Conservation (phyloP, 2,329 filamentous ascomycete genomes). For the Colletotrichum graminicola region DNA sequence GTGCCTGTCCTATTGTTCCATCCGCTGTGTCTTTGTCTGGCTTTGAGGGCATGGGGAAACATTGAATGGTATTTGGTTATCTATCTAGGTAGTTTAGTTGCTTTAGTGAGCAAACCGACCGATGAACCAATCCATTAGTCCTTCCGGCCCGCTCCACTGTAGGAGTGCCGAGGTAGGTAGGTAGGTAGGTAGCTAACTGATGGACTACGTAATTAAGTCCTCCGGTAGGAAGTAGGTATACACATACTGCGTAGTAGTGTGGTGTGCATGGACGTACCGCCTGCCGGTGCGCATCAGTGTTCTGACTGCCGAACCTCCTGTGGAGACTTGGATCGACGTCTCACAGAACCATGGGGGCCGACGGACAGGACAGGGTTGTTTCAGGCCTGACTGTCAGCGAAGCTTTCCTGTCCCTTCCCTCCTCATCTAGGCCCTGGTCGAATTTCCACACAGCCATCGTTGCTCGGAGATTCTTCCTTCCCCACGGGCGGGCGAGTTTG, state of each 20-base stretch:
- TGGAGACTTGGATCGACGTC: slow-evolving; percentile 39
- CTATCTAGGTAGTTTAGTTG: not conserved
- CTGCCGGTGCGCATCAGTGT: slow-evolving; percentile 6
- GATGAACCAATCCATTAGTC: not conserved
- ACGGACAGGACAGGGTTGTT: slow-evolving; percentile 40
- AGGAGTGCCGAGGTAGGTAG: not conserved
- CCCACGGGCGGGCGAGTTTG: not conserved
- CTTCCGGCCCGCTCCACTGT: not conserved
- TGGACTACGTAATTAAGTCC: not conserved
- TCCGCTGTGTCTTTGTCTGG: not conserved
- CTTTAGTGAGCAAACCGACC: not conserved
- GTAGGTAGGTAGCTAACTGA: too few species aligned
- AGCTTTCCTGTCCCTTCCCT: slow-evolving; percentile 28
- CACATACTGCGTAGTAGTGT: too few species aligned
- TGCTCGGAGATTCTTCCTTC: not conserved
- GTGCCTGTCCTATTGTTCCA: not conserved
- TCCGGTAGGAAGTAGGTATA: too few species aligned
- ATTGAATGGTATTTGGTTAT: too few species aligned
- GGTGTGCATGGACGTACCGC: not conserved
- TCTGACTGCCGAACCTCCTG: slow-evolving; percentile 34
- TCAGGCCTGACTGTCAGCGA: slow-evolving; percentile 35
- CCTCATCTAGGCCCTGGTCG: not conserved
- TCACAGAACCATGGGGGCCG: slow-evolving; percentile 30
- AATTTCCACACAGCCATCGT: not conserved
- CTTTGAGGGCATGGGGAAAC: not conserved